Evolutionary conservation across 73 alveolate species (phyloP).

Genomic region (Strombidium stylifer): DNA sequence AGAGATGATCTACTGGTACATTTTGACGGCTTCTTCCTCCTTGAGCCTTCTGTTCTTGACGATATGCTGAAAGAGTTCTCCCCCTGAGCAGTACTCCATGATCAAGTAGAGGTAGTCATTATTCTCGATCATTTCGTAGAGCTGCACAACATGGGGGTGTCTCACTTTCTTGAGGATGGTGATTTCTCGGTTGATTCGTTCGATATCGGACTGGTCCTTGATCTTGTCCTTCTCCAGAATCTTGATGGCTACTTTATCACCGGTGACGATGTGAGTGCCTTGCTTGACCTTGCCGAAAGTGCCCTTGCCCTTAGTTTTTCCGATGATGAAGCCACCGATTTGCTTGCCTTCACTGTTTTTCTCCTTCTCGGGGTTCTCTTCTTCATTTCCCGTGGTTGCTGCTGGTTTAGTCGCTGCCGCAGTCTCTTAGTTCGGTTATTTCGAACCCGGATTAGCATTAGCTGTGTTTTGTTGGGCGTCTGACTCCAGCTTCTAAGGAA

Average conservation of each 20-base stretch:
- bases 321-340: too few relatives aligned
- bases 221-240: conserved; percentile 70
- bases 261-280: too few relatives aligned
- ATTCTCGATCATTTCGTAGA: conserved; percentile 82
- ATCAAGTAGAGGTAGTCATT: conserved; percentile 67
- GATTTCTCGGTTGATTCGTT: conserved; percentile 73
- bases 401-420: too few relatives aligned
- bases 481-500: too few relatives aligned
- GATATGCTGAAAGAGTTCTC: conserved; percentile 85
- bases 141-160: conserved; percentile 76
- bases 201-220: conserved; percentile 69
- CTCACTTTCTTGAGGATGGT: conserved; percentile 65
- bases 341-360: too few relatives aligned
- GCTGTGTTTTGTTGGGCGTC: too few relatives aligned
- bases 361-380: too few relatives aligned
- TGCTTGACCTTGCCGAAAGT: too few relatives aligned
- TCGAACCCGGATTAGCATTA: too few relatives aligned
- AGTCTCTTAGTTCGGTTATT: too few relatives aligned
- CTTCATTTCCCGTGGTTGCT: too few relatives aligned
- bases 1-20: conserved; percentile 83
- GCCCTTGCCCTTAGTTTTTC: too few relatives aligned
- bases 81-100: conserved; percentile 92
- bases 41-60: conserved; percentile 69
- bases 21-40: conserved; percentile 93
- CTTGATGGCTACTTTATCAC: conserved; percentile 81